Percentiles rank a stretch among this genome's conserved stretches.
These are phyloP conservation scores for Oehlia diaphana DNA, from an alignment of 192 early-diverging fungal species.

Conservation along the genomic window DNA sequence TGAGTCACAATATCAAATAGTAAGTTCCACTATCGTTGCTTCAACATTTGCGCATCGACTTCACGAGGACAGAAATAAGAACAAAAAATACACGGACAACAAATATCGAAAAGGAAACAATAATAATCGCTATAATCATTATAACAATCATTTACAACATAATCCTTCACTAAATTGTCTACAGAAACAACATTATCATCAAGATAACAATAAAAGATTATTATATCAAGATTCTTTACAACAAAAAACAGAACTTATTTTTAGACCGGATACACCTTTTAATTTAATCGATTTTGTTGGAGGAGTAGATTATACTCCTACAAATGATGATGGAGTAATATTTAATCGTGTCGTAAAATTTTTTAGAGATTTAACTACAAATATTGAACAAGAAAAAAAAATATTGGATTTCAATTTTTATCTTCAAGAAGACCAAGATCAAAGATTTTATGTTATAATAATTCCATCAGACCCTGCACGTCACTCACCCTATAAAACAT, in stretches of 20 bases:
- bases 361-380: conserved; percentile 5
- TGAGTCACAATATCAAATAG: no score
- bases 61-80: no score
- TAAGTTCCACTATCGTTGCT: no score
- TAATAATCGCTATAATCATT: neutral
- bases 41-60: no score
- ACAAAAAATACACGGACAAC: neutral
- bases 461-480: neutral
- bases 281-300: conserved; percentile 23
- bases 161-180: neutral
- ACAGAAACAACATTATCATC: neutral
- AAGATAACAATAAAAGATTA: neutral
- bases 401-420: conserved; percentile 7
- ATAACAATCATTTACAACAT: neutral
- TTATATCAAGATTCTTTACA: neutral
- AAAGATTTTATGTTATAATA: conserved; percentile 12
- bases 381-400: conserved; percentile 11
- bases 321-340: neutral
- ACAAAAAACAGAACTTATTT: neutral
- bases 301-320: conserved; percentile 2
- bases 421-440: neutral
- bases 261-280: conserved; percentile 10
- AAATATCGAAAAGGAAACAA: neutral
- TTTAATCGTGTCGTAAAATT: conserved; percentile 14
- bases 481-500: neutral